Conservation (phyloP, 2,329 filamentous ascomycete genomes). For the Talaromyces verruculosus region DNA sequence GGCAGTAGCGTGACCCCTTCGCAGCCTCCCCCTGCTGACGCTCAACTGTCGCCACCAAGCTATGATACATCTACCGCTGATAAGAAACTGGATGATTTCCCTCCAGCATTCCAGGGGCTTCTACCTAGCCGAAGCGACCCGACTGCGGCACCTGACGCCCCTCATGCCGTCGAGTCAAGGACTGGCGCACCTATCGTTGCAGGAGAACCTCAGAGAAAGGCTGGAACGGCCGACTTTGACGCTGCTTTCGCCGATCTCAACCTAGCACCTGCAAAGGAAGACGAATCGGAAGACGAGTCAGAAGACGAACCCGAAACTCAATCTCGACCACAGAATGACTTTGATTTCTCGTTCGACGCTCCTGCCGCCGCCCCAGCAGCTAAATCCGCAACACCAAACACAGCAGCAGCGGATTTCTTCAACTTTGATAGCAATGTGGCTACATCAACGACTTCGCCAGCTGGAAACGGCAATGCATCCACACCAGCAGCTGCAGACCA, state of each 20-base stretch:
- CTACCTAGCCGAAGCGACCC: slow-evolving; percentile 43
- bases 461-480: slow-evolving; percentile 39
- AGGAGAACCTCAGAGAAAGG: slow-evolving; percentile 37
- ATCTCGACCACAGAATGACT: slow-evolving; percentile 39
- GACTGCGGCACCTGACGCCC: slow-evolving; percentile 39
- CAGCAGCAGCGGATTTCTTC: slow-evolving; percentile 40
- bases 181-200: slow-evolving; percentile 40
- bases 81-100: slow-evolving; percentile 32
- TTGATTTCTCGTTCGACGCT: slow-evolving; percentile 50
- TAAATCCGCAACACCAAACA: slow-evolving; percentile 25
- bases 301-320: slow-evolving; percentile 32
- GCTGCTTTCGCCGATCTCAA: slow-evolving; percentile 48
- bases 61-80: slow-evolving; percentile 35
- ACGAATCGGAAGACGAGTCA: slow-evolving; percentile 61
- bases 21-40: slow-evolving; percentile 53
- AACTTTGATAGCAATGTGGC: slow-evolving; percentile 36
- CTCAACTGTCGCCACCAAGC: slow-evolving; percentile 57
- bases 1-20: slow-evolving; percentile 37
- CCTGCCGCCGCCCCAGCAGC: slow-evolving; percentile 28
- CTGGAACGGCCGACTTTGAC: slow-evolving; percentile 46
- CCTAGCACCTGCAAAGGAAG: slow-evolving; percentile 47
- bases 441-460: slow-evolving; percentile 42
- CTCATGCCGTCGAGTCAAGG: slow-evolving; percentile 39
- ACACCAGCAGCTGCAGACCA: slow-evolving; percentile 52
- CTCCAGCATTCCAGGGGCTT: slow-evolving; percentile 42